phyloP scores from a whole-genome alignment of 225 moss, liverwort and hornwort genomes.

The Polytrichum formosum region DNA sequence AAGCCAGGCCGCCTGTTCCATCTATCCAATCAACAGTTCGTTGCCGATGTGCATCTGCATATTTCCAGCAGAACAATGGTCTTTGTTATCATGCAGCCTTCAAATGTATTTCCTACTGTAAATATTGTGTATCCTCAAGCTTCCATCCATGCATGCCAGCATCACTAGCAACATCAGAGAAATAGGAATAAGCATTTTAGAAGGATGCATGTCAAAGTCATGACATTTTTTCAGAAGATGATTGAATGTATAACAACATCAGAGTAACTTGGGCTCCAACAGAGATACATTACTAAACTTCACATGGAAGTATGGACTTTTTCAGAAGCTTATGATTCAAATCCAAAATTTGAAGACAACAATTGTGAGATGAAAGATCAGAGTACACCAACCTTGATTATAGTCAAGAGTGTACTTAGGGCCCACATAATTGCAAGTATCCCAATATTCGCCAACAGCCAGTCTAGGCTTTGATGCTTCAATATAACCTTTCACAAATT shows the following conservation, averaged over 20 bases:
- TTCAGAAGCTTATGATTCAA: no score
- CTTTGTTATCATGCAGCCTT: no score
- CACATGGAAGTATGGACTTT: no score
- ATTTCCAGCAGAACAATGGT: not conserved
- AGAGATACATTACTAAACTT: no score
- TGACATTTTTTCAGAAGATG: no score
- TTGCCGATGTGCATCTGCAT: slow-evolving; percentile 72
- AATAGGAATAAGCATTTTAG: no score
- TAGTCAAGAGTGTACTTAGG: slow-evolving; percentile 48
- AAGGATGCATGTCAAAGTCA: no score
- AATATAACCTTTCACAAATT: slow-evolving; percentile 78
- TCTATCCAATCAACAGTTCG: slow-evolving; percentile 85
- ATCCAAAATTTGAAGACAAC: no score
- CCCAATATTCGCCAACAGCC: slow-evolving; percentile 86
- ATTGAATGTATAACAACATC: no score
- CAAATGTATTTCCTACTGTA: no score
- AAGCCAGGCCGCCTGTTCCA: slow-evolving; percentile 67
- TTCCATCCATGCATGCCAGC: not conserved
- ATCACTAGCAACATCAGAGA: not conserved
- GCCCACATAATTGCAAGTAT: slow-evolving; percentile 66
- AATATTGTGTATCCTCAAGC: not conserved
- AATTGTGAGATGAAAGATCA: not conserved
- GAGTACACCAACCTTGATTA: slow-evolving; percentile 59
- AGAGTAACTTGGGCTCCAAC: no score
- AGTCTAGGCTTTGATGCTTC: slow-evolving; percentile 75